Evolutionary conservation across 371 early-diverging fungal species (phyloP), one percentile per base, ranked within the genome.

Genomic region (Gilbertella persicaria): DNA sequence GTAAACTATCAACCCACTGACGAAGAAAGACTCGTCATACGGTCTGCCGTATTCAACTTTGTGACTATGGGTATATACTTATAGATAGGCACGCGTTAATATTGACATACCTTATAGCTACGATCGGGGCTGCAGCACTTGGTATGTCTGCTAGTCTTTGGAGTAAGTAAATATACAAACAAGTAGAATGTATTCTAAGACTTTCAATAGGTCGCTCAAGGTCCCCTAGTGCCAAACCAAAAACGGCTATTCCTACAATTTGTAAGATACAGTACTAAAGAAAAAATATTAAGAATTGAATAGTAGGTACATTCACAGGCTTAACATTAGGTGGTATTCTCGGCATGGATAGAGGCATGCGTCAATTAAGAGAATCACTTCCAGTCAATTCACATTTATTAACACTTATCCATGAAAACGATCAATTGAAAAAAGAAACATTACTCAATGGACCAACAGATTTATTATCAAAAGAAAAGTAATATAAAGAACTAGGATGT

Each of bases 281-380:
- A 12, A 30, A 36, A 44, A 2, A 39, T 35, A 21, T n/a, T n/a
- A 19, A 51, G 42, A 25, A n/a, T 42, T 2, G 12, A 28, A 30
- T 55, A 75, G 75, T 71, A 47, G 75, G 72, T 9, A 57, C 58
- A 6, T 67, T 71, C 51, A 38, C 60, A 42, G 75, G 75, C 1
- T 41, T 71, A 2, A 43, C 60, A 26, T 58, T 64, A 47, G 75
- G 75, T 3, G 69, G 61, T 9, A 46, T 50, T 3, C 46, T 75
- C 37, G 75, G 75, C 5, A 69, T 67, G 67, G 60, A 70, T 40
- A 71, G 64, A 37, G 72, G 69, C 21, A 71, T 75, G 75, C 66
- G 62, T 19, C 64, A 62, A 43, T 51, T 75, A 35, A 58, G 67
- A 10, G 47, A 58, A 36, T 36, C 55, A 16, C 50, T 75, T 21